These are phyloP conservation scores for Phragmites australis DNA, from an alignment of 176 grass and related monocot species.

Conservation along the genomic window DNA sequence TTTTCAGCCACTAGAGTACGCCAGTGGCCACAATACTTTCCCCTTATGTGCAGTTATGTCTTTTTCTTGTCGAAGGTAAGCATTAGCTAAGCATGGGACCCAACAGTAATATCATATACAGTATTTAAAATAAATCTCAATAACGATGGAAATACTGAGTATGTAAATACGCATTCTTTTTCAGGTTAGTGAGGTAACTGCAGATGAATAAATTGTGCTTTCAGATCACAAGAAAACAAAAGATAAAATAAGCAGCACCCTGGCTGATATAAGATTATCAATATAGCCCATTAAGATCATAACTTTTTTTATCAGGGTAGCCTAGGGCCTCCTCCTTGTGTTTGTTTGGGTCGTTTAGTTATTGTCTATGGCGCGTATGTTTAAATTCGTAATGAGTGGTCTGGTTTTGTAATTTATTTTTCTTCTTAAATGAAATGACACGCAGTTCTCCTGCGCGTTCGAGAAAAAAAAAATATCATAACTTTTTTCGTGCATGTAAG, in stretches of 20 bases:
- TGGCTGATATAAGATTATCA: not conserved
- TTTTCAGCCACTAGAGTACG: conserved; percentile 21
- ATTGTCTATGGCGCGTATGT: no score
- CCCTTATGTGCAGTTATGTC: not conserved
- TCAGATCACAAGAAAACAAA: conserved; percentile 22
- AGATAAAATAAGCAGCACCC: not conserved
- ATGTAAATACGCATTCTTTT: not conserved
- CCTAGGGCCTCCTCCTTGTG: no score
- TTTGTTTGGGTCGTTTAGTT: no score
- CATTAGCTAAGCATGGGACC: not conserved
- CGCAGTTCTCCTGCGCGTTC: no score
- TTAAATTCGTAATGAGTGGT: no score
- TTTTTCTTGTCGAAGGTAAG: not conserved
- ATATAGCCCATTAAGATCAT: not conserved
- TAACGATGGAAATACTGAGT: conserved; percentile 1
- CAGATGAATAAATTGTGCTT: not conserved
- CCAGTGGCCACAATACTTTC: conserved; percentile 2
- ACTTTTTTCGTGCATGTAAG: not conserved
- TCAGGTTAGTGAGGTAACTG: not conserved
- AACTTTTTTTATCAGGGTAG: no score
- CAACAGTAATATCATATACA: conserved; percentile 2
- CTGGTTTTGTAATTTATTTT: no score
- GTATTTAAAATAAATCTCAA: not conserved
- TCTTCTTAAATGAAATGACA: no score
- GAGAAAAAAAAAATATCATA: no score